Evolutionary conservation across 345 rosid species (phyloP).

Genomic region (Kernera saxatilis): DNA sequence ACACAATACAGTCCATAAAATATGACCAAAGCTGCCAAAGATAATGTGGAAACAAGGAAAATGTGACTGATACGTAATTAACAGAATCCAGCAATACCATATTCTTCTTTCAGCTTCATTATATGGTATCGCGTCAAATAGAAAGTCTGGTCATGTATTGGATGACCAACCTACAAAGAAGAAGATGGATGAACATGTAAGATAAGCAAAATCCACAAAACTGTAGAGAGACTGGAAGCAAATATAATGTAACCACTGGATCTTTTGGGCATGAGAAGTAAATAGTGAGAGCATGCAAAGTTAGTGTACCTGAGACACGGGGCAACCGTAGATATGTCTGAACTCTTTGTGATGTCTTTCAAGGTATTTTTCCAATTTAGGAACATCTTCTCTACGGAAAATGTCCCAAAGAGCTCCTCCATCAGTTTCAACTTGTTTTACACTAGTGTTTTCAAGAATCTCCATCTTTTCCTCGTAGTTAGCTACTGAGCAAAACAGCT

Average conservation of each 20-base stretch:
- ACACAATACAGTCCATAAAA: not conserved
- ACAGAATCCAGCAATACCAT: conserved; percentile 34
- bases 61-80: not conserved
- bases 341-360: conserved; percentile 63
- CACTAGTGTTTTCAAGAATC: not conserved
- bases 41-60: not conserved
- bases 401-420: conserved; percentile 82
- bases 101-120: conserved; percentile 68
- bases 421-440: conserved; percentile 19
- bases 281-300: not conserved
- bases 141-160: conserved; percentile 69
- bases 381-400: conserved; percentile 66
- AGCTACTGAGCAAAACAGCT: conserved; percentile 35
- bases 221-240: not conserved
- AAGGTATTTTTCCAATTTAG: conserved; percentile 59
- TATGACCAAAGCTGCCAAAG: not conserved
- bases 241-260: not conserved
- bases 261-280: not conserved
- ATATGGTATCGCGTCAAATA: conserved; percentile 55
- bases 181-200: not conserved
- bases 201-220: not conserved
- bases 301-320: conserved; percentile 45
- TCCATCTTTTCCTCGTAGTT: conserved; percentile 6
- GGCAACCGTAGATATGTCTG: conserved; percentile 54
- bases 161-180: conserved; percentile 50